Conservation (phyloP, 2,329 filamentous ascomycete genomes). For the Lomentospora prolificans region DNA sequence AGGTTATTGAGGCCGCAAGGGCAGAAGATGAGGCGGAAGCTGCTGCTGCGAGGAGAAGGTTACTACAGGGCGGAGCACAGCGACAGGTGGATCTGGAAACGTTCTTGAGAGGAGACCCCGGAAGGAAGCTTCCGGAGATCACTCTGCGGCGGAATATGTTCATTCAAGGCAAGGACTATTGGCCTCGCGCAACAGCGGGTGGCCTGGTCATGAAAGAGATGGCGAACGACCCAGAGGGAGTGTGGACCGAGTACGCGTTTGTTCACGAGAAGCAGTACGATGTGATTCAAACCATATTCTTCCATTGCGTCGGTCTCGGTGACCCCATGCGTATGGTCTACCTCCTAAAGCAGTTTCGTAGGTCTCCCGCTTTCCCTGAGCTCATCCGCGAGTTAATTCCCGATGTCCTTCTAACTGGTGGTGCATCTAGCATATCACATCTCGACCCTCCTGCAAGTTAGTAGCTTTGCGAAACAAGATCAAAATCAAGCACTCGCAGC, state of each 20-base stretch:
- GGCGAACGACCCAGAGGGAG: constrained; percentile 35
- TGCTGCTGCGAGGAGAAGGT: constrained; percentile 22
- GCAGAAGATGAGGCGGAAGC: constrained; percentile 38
- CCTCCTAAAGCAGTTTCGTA: constrained; percentile 43
- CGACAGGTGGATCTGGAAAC: constrained; percentile 49
- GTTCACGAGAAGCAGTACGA: constrained; percentile 67
- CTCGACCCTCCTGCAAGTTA: constrained; percentile 86
- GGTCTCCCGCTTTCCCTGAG: constrained; percentile 14
- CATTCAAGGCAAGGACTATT: constrained; percentile 77
- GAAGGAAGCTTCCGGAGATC: constrained; percentile 58
- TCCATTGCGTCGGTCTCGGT: constrained; percentile 68
- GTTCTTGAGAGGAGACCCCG: constrained; percentile 43
- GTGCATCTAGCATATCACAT: constrained; percentile 64
- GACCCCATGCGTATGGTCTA: constrained; percentile 76
- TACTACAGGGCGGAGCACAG: constrained; percentile 24
- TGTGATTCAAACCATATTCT: constrained; percentile 65
- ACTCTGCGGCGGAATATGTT: constrained; percentile 72
- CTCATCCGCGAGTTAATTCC: no score
- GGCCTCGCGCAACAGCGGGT: constrained; percentile 69
- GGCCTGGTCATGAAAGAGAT: constrained; percentile 71
- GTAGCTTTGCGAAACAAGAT: constrained; percentile 84
- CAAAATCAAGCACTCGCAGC: constrained; percentile 77
- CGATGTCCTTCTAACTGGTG: no score
- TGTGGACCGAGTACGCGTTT: constrained; percentile 62
- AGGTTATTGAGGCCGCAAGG: constrained; percentile 44